Percentiles rank a stretch among this genome's conserved stretches.
Evolutionary conservation across 179 eudicot genomes (phyloP).

Genomic region (Gypsophila paniculata): DNA sequence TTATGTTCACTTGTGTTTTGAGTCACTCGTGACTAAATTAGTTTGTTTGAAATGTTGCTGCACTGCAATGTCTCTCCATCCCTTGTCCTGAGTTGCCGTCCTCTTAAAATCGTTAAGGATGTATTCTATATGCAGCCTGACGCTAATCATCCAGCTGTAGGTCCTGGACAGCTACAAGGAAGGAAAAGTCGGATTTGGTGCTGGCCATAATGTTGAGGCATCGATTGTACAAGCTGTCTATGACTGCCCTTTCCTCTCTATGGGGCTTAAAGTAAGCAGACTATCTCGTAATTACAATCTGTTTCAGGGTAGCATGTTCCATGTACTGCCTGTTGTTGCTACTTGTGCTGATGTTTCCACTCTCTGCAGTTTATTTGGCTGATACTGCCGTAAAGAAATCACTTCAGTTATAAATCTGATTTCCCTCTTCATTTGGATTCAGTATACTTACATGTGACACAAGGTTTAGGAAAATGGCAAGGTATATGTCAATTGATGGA

Average conservation of each 20-base stretch:
- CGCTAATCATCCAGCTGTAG: constrained; percentile 41
- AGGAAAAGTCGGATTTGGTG: constrained; percentile 78
- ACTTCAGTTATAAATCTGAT: neutral
- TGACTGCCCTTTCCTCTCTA: constrained; percentile 78
- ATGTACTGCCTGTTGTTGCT: neutral
- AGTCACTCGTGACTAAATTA: neutral
- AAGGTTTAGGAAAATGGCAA: too few relatives aligned
- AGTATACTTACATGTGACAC: too few relatives aligned
- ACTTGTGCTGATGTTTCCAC: neutral
- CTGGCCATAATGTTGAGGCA: constrained; percentile 49
- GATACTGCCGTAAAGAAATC: neutral
- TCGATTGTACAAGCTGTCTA: constrained; percentile 62
- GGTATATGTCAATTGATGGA: too few relatives aligned
- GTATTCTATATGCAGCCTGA: constrained; percentile 19
- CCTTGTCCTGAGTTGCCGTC: neutral
- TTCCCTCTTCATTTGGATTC: too few relatives aligned
- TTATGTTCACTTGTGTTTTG: neutral
- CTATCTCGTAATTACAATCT: neutral
- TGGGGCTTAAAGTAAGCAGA: constrained; percentile 54
- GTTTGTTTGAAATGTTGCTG: neutral
- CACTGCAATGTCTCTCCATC: neutral
- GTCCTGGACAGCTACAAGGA: constrained; percentile 54
- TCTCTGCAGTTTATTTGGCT: neutral
- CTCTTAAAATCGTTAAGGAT: constrained; percentile 1
- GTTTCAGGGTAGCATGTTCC: neutral